Base-by-base conservation (phyloP, 495 filamentous ascomycete species). In the Rusavskia elegans region DNA sequence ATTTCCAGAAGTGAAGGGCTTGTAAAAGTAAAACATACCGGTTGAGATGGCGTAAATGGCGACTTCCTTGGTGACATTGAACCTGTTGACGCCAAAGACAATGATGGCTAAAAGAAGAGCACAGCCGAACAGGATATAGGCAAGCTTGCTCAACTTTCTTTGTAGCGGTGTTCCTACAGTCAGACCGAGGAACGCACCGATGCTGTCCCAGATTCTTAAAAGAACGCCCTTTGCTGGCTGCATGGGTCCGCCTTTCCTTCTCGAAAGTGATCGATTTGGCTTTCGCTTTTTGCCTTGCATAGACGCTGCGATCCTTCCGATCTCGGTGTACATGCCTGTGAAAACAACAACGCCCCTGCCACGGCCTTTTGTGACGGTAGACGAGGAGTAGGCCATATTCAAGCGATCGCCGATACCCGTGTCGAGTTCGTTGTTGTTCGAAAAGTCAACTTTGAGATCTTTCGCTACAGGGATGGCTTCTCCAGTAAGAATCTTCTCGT, bases 241-340 rank as follows among this genome's bases (percentile, higher is more conserved):
- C 11, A 75, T 61, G 48, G 69, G 71, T 45, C 80, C 78, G 55
- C 79, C 72, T 58, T 85, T 76, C 57, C 75, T 78, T 49, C 74
- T 75, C 53, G 77, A 80, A 67, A 84, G 76, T 11, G 76, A 80
- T 11, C 77, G 70, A 20, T 71, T 74, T n/a, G 74, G 63, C 56
- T 82, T 83, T 13, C 64, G 59, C 29, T 71, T 63, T 59, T 77
- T 82, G 57, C 76, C 79, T 48, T 62, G 59, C 49, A 80, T 76
- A n/a, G 75, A 75, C 49, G 71, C 74, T 10, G 86, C 86, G 61
- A 92, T 92, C 61, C 78, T 87, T n/a, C 86, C 86, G 44, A 93
- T 83, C 64, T 89, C 84, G 1, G 86, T 93, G 50, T 71, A 61
- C 86, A 90, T 90, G 10, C 84, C 86, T n/a, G 80, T 85, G 49